Evolutionary conservation across 495 filamentous ascomycete genomes (phyloP).

Genomic region (Choiromyces venosus): DNA sequence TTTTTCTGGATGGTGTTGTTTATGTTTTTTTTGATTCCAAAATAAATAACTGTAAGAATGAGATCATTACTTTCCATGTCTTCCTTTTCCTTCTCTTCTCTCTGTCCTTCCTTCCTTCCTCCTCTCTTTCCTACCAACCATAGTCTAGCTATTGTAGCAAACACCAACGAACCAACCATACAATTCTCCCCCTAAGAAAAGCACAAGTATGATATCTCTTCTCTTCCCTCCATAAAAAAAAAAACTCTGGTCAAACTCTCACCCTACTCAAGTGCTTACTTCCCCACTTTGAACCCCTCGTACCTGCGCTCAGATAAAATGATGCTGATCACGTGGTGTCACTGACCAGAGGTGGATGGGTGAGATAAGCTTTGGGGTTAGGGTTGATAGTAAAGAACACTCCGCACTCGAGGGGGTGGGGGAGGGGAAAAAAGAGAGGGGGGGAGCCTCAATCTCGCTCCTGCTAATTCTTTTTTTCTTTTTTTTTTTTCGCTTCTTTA

Average conservation of each 20-base stretch:
- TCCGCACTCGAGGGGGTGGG: neutral
- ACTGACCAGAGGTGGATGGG: neutral
- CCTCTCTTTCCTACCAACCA: neutral
- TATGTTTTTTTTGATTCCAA: neutral
- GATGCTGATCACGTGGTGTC: neutral
- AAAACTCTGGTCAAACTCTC: neutral
- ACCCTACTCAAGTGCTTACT: too few relatives aligned
- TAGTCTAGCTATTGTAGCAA: neutral
- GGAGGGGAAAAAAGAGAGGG: too few relatives aligned
- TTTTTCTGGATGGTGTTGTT: neutral
- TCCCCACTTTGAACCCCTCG: neutral
- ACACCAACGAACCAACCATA: neutral
- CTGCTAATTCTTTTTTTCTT: neutral
- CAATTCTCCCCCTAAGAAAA: neutral
- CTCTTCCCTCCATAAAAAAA: neutral
- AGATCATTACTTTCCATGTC: neutral
- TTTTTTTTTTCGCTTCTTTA: neutral
- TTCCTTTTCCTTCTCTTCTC: neutral
- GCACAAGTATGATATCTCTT: neutral
- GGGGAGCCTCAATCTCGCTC: too few relatives aligned
- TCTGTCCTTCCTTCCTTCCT: neutral
- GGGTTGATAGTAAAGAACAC: neutral
- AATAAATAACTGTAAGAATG: neutral
- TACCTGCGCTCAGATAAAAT: neutral
- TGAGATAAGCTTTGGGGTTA: neutral